Evolutionary conservation across 2,329 filamentous ascomycete genomes (phyloP), one percentile per base, ranked within the genome.

Genomic region (Colletotrichum sojae): DNA sequence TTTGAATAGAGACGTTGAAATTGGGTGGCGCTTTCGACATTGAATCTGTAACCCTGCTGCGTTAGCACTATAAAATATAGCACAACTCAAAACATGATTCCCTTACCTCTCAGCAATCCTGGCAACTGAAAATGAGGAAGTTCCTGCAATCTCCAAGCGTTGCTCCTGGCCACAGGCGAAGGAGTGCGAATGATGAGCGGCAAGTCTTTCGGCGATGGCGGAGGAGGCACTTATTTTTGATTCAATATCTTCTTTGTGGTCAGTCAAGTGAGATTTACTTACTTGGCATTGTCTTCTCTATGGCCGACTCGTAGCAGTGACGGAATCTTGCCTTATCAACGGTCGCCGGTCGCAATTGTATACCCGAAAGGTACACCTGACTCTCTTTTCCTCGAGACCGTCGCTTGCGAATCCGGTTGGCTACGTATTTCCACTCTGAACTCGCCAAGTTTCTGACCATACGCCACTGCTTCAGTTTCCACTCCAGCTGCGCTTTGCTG

Each of bases 381-480:
- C 10, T 67, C 3, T 39, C 51, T 6, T 63, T 67, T 0, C 58
- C 43, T 4, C 20, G 20, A 1, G 15, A 18, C 0, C 13, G 20
- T 15, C 63, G 40, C 31, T 39, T 25, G 3, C 31, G 31, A 1
- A 63, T 51, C 6, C 22, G n/a, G 2, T 13, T 6, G 1, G 16
- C n/a, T 1, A 55, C 20, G 15, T 55, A 31, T 20, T 56, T 67
- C 63, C 63, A 67, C 22, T 56, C 40, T 15, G 18, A 6, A 20
- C 1, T 20, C 0, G 4, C n/a, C 51, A 67, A 43, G 5, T 67
- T 67, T 10, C 61, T 67, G 6, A 52, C 13, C n/a, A 63, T 15
- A 12, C n/a, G 43, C 64, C 59, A 63, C 13, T 63, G 52, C 40
- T 48, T 57, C 0, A 63, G 46, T 6, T 57, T 67, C 36, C 36